Evolutionary conservation across 106 monocot species (phyloP).

Genomic region (Apostasia ramifera): DNA sequence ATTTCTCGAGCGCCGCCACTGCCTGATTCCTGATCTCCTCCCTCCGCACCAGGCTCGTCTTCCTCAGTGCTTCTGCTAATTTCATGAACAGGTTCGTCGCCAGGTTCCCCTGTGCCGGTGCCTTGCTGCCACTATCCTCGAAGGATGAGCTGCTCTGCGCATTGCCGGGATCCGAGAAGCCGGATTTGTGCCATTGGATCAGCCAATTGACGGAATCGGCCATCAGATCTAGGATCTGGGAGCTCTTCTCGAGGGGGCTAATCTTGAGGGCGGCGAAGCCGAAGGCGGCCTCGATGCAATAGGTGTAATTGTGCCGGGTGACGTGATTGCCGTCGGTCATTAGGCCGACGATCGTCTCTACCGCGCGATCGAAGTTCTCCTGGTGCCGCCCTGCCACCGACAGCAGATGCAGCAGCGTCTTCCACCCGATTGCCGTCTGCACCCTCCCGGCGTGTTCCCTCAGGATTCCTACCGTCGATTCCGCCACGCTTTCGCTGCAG

Average conservation of each 20-base stretch:
- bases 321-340: constrained; percentile 41
- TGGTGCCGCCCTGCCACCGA: constrained; percentile 66
- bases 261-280: constrained; percentile 75
- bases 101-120: constrained; percentile 17
- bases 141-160: constrained; percentile 15
- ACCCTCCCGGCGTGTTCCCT: constrained; percentile 24
- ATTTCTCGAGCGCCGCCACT: constrained; percentile 29
- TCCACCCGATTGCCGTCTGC: constrained; percentile 67
- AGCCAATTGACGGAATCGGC: constrained; percentile 52
- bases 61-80: constrained; percentile 60
- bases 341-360: constrained; percentile 39
- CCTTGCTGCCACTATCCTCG: constrained; percentile 2
- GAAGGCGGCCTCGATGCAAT: constrained; percentile 68
- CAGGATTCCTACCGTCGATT: constrained; percentile 28
- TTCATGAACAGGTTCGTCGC: constrained; percentile 62
- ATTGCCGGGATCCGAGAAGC: constrained; percentile 43
- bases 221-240: constrained; percentile 53
- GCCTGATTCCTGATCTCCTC: constrained; percentile 94
- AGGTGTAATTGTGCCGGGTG: constrained; percentile 55
- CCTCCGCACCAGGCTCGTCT: constrained; percentile 61
- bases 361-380: constrained; percentile 63
- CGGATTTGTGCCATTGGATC: constrained; percentile 57
- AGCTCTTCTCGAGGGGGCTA: constrained; percentile 64
- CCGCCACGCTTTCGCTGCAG: constrained; percentile 56
- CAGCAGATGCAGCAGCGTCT: constrained; percentile 43